Evolutionary conservation across 345 rosid genomes (phyloP).

Genomic region (Chamaenerion angustifolium): DNA sequence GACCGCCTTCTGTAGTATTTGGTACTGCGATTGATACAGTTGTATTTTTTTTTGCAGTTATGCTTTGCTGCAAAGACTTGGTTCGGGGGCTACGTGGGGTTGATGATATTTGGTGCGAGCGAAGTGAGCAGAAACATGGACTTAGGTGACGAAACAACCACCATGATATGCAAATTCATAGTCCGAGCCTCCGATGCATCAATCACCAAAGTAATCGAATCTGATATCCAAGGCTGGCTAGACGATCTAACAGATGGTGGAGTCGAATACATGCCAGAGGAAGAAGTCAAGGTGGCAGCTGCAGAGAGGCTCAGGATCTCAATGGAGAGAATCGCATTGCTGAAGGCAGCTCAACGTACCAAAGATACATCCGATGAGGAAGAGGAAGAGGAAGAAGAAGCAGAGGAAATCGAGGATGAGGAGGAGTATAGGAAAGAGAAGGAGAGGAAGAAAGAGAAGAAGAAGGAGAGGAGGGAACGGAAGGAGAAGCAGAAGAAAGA

Average conservation of each 20-base stretch:
- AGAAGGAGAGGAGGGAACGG: conserved; percentile 13
- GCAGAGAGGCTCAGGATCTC: conserved; percentile 85
- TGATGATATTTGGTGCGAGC: conserved; percentile 98
- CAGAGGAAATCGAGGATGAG: conserved; percentile 23
- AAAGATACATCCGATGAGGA: conserved; percentile 38
- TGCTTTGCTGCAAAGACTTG: conserved; percentile 96
- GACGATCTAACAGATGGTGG: conserved; percentile 92
- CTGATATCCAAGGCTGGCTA: conserved; percentile 90
- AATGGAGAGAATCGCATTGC: conserved; percentile 81
- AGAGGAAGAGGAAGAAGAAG: conserved; percentile 24
- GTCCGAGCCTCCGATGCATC: conserved; percentile 93
- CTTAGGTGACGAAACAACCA: conserved; percentile 89
- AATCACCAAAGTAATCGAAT: conserved; percentile 80
- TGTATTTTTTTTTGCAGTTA: conserved; percentile 31
- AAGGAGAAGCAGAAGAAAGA: conserved; percentile 23
- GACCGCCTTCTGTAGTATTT: no score
- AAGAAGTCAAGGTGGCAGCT: conserved; percentile 81
- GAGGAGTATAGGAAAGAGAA: conserved; percentile 15
- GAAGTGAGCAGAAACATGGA: conserved; percentile 98
- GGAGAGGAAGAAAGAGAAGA: conserved; percentile 25
- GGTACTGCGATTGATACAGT: no score
- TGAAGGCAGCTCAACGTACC: conserved; percentile 80
- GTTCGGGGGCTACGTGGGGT: conserved; percentile 86
- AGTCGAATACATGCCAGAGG: conserved; percentile 96
- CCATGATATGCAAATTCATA: conserved; percentile 94